phyloP scores from a whole-genome alignment of 2,329 filamentous ascomycete species.

The Claviceps fusiformis region DNA sequence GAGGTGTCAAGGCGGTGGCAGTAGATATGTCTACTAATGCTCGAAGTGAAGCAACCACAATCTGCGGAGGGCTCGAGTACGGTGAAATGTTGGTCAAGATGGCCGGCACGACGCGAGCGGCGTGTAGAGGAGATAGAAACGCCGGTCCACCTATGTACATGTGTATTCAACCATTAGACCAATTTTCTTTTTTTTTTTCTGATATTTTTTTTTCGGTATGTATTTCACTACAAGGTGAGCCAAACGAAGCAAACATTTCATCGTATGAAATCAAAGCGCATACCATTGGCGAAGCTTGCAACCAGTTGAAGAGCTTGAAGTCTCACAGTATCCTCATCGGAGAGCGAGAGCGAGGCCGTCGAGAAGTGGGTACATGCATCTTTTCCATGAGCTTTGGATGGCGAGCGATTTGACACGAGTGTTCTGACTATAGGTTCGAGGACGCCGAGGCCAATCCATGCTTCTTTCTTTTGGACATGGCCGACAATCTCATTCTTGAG shows the following conservation, averaged over 20 bases:
- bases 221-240: no score
- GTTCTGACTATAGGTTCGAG: conserved; percentile 42
- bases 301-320: conserved; percentile 77
- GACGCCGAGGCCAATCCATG: conserved; percentile 58
- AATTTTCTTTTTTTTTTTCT: neutral
- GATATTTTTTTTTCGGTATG: no score
- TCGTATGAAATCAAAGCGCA: conserved; percentile 8
- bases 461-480: conserved; percentile 73
- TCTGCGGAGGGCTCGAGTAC: conserved; percentile 45
- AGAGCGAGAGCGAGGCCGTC: conserved; percentile 23
- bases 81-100: conserved; percentile 60
- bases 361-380: conserved; percentile 21
- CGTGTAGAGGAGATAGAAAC: conserved; percentile 63
- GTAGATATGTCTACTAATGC: conserved; percentile 60
- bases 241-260: no score
- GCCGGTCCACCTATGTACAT: conserved; percentile 53
- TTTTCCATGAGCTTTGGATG: conserved; percentile 25
- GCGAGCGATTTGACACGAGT: conserved; percentile 23
- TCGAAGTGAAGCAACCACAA: conserved; percentile 61
- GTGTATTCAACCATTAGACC: conserved; percentile 23
- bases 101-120: conserved; percentile 52
- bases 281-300: conserved; percentile 74
- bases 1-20: conserved; percentile 43
- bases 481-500: conserved; percentile 87
- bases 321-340: conserved; percentile 52